These are phyloP conservation scores for Scheffersomyces titani DNA, from an alignment of 1,139 yeast species.

Conservation along the genomic window DNA sequence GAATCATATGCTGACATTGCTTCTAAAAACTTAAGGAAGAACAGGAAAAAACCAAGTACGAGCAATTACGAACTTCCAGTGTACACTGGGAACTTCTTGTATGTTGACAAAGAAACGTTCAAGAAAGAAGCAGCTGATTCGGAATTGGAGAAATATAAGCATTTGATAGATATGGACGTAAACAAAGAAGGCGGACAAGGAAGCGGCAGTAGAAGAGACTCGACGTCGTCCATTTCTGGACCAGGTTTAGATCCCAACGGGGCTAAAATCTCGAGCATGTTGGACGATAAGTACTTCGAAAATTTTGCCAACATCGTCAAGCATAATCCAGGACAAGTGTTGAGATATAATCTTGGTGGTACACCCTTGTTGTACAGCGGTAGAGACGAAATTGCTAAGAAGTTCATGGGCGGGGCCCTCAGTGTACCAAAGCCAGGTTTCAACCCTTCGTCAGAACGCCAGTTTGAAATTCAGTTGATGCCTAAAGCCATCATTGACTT, in stretches of 20 bases:
- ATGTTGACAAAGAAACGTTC: slow-evolving; percentile 67
- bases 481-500: slow-evolving; percentile 87
- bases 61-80: slow-evolving; percentile 33
- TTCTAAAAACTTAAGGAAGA: slow-evolving; percentile 15
- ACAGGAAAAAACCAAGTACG: slow-evolving; percentile 7
- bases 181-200: slow-evolving; percentile 9
- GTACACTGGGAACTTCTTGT: slow-evolving; percentile 66
- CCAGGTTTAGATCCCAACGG: slow-evolving; percentile 35
- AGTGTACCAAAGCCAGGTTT: slow-evolving; percentile 53
- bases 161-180: slow-evolving; percentile 48
- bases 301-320: slow-evolving; percentile 72
- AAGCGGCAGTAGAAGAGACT: slow-evolving; percentile 8
- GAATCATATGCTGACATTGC: slow-evolving; percentile 29
- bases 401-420: slow-evolving; percentile 31
- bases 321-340: slow-evolving; percentile 82
- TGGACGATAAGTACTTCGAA: slow-evolving; percentile 79
- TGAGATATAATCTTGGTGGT: slow-evolving; percentile 79
- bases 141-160: slow-evolving; percentile 47
- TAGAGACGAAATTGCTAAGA: slow-evolving; percentile 53
- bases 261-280: slow-evolving; percentile 48
- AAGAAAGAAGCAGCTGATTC: slow-evolving; percentile 36
- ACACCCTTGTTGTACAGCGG: slow-evolving; percentile 73
- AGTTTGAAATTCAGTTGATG: slow-evolving; percentile 89
- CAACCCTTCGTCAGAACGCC: slow-evolving; percentile 64
- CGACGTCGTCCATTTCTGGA: slow-evolving; percentile 22